phyloP scores from a whole-genome alignment of 148 eudicot species.

The Beta vulgaris region DNA sequence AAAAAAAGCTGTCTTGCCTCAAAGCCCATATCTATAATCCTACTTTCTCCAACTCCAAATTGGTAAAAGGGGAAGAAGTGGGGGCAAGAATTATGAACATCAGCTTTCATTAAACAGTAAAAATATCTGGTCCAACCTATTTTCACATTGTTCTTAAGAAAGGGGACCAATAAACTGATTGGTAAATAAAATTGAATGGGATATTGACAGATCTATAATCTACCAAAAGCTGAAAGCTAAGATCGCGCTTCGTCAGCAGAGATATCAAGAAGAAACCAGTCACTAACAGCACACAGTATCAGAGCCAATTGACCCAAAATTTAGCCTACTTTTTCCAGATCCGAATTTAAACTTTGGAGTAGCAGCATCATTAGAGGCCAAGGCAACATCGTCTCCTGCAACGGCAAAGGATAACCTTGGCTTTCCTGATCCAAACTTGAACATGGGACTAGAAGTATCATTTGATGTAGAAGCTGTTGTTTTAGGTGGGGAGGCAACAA shows the following conservation, averaged over 20 bases:
- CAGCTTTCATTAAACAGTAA: not conserved
- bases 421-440: slow-evolving; percentile 62
- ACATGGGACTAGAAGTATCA: slow-evolving; percentile 46
- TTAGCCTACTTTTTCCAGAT: slow-evolving; percentile 54
- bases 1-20: not conserved
- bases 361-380: slow-evolving; percentile 35
- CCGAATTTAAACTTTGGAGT: slow-evolving; percentile 68
- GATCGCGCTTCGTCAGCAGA: not conserved
- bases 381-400: slow-evolving; percentile 45
- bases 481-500: slow-evolving; percentile 57
- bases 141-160: slow-evolving; percentile 2
- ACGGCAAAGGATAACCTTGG: slow-evolving; percentile 62
- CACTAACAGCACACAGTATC: slow-evolving; percentile 50
- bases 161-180: slow-evolving; percentile 7
- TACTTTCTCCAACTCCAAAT: not conserved
- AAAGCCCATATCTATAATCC: not conserved
- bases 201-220: slow-evolving; percentile 11
- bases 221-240: slow-evolving; percentile 1
- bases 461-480: slow-evolving; percentile 34
- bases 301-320: slow-evolving; percentile 50
- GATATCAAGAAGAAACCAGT: not conserved
- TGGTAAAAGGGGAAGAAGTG: not conserved
- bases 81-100: not conserved
- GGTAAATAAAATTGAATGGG: not conserved
- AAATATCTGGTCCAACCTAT: not conserved